phyloP scores from a whole-genome alignment of 2,329 filamentous ascomycete species.

The Onygenales sp. region DNA sequence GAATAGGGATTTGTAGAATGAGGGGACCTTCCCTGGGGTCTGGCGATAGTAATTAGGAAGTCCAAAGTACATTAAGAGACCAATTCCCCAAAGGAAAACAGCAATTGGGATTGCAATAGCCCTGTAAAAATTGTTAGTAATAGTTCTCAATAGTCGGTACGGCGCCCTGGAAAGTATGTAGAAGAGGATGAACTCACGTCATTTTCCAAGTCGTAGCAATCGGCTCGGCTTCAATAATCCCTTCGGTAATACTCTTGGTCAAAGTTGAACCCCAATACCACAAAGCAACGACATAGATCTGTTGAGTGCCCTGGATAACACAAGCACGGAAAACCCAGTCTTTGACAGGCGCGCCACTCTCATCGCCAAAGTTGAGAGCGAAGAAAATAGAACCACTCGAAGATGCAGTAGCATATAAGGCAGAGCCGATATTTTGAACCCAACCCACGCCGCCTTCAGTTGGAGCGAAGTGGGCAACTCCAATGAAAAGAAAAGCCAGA shows the following conservation, averaged over 20 bases:
- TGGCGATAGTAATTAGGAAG: constrained; percentile 59
- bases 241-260: constrained; percentile 35
- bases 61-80: constrained; percentile 48
- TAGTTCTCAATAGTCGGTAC: constrained; percentile 12
- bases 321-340: constrained; percentile 60
- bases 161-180: not conserved
- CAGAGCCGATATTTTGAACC: constrained; percentile 53
- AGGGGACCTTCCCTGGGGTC: constrained; percentile 52
- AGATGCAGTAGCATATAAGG: constrained; percentile 52
- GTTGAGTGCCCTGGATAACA: constrained; percentile 57
- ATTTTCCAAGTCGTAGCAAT: constrained; percentile 26
- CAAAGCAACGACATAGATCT: constrained; percentile 54
- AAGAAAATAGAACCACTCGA: constrained; percentile 57
- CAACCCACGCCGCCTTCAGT: constrained; percentile 36
- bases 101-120: constrained; percentile 51
- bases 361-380: constrained; percentile 57
- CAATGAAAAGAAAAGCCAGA: constrained; percentile 14
- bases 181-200: constrained; percentile 22
- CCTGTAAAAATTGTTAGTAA: constrained; percentile 13
- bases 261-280: constrained; percentile 59
- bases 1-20: constrained; percentile 54
- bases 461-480: constrained; percentile 47
- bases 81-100: constrained; percentile 47
- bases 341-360: constrained; percentile 53
- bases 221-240: constrained; percentile 15